Conservation (phyloP, 306 rosid species). For the Pterocarpus macrocarpus region DNA sequence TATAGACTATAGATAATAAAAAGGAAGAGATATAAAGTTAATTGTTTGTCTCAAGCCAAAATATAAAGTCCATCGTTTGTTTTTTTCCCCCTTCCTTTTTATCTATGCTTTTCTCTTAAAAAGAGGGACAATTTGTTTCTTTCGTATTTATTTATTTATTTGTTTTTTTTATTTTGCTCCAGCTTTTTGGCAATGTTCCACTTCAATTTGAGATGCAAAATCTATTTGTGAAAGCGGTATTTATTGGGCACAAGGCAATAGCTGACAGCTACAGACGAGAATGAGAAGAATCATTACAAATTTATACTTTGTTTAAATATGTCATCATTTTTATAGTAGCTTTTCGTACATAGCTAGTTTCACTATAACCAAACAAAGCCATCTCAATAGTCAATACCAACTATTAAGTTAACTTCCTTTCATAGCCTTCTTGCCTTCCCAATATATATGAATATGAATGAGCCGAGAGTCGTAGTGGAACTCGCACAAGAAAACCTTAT, state of each 20-base stretch:
- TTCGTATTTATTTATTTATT: not conserved
- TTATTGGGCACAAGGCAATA: not conserved
- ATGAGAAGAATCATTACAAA: not conserved
- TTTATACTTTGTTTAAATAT: not conserved
- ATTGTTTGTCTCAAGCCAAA: not conserved
- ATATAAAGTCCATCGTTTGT: not conserved
- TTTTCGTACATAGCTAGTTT: not conserved
- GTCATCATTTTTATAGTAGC: not conserved
- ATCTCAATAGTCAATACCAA: too few relatives aligned
- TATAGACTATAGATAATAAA: not conserved
- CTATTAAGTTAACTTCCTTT: too few relatives aligned
- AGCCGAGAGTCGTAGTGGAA: constrained; percentile 31
- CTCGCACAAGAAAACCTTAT: not conserved
- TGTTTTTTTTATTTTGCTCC: not conserved
- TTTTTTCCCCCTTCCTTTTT: not conserved
- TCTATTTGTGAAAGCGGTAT: not conserved
- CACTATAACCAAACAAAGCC: not conserved
- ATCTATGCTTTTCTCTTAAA: constrained; percentile 16
- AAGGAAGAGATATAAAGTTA: not conserved
- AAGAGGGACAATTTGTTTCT: not conserved
- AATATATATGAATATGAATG: too few relatives aligned
- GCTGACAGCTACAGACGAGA: not conserved
- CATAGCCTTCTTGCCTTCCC: too few relatives aligned
- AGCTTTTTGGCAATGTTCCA: not conserved
- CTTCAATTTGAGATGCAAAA: constrained; percentile 3